Conservation (phyloP, 2,329 filamentous ascomycete genomes). For the Stagonosporopsis vannaccii region DNA sequence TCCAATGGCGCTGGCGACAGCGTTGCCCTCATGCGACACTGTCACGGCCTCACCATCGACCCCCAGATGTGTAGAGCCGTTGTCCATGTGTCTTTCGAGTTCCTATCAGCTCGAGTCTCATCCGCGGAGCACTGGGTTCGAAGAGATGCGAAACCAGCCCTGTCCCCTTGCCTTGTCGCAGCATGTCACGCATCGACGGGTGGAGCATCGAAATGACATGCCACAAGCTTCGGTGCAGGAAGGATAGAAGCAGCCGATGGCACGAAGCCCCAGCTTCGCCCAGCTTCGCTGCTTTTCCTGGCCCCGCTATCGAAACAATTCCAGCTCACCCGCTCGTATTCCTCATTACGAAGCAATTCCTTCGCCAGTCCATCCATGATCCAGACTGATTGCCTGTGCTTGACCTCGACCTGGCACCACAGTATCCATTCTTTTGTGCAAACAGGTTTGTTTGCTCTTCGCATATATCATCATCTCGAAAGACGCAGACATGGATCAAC, state of each 20-base stretch:
- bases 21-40: conserved; percentile 6
- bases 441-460: background rate
- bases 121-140: no score
- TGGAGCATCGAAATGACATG: no score
- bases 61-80: background rate
- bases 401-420: background rate
- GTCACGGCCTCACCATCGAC: background rate
- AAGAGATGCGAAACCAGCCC: no score
- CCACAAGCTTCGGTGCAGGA: no score
- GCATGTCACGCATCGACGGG: no score
- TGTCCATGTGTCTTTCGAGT: no score
- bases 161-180: no score
- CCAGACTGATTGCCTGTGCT: conserved; percentile 7
- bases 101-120: no score
- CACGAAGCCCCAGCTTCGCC: no score
- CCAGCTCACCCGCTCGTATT: conserved; percentile 16
- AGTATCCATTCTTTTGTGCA: background rate
- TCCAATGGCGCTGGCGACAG: background rate
- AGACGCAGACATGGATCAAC: background rate
- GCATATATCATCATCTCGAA: background rate
- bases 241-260: background rate
- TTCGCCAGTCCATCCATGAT: background rate
- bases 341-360: conserved; percentile 1
- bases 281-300: conserved; percentile 4
- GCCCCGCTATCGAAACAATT: background rate